Evolutionary conservation across 2,329 filamentous ascomycete genomes (phyloP).

Genomic region (Coniochaeta pulveracea): DNA sequence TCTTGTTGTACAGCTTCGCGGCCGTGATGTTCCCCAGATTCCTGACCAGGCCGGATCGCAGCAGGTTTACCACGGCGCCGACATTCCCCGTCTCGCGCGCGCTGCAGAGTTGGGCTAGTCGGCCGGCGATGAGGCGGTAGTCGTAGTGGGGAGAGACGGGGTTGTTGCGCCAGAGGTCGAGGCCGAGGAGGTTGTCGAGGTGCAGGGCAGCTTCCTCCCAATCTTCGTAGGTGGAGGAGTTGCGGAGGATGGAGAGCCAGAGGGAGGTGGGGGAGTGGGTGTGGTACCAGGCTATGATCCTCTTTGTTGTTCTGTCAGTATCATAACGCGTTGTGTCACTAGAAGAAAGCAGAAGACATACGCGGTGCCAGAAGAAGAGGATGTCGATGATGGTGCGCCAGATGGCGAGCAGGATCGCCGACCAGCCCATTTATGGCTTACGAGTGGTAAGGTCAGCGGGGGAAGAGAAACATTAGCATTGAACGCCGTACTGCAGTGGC

Average conservation of each 20-base stretch:
- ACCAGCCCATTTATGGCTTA: too few relatives aligned
- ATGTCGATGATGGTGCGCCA: constrained; percentile 52
- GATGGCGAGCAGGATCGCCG: constrained; percentile 31
- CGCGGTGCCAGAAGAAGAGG: constrained; percentile 49
- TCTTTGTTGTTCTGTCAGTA: too few relatives aligned
- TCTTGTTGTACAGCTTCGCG: constrained; percentile 69
- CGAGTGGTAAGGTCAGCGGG: too few relatives aligned
- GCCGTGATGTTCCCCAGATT: constrained; percentile 88
- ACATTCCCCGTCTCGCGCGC: constrained; percentile 46
- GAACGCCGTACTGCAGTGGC: too few relatives aligned
- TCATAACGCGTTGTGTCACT: background rate
- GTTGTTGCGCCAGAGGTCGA: constrained; percentile 78
- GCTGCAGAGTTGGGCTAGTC: constrained; percentile 58
- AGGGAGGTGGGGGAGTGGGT: constrained; percentile 52
- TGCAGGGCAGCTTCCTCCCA: constrained; percentile 79
- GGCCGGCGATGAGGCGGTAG: constrained; percentile 70
- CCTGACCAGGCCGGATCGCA: constrained; percentile 68
- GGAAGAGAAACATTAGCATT: too few relatives aligned
- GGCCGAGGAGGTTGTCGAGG: constrained; percentile 70
- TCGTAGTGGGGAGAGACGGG: constrained; percentile 75
- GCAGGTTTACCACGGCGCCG: constrained; percentile 62
- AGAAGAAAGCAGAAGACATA: constrained; percentile 20
- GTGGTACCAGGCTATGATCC: constrained; percentile 55
- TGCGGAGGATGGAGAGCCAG: constrained; percentile 53
- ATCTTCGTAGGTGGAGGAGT: constrained; percentile 65